A percentile compares a stretch with the other conserved stretches of the same genome.
phyloP scores from a whole-genome alignment of 257 asterid genomes.

The Cruciata laevipes region DNA sequence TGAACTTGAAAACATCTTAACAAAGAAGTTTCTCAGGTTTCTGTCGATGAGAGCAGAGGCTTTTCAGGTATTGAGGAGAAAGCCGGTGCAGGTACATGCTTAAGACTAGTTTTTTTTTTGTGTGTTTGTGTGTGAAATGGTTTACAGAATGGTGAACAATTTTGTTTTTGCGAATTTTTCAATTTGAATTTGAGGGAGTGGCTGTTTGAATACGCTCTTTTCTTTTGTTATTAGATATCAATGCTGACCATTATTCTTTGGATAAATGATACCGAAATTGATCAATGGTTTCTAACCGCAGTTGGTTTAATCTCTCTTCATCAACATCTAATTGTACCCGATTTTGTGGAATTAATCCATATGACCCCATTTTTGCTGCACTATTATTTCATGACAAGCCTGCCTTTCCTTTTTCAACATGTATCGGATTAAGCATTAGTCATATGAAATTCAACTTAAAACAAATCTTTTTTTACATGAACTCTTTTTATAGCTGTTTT shows the following conservation, averaged over 20 bases:
- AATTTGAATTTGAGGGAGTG: background rate
- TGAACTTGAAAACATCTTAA: constrained; percentile 94
- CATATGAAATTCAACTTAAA: background rate
- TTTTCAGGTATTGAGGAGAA: constrained; percentile 94
- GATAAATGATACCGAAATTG: background rate
- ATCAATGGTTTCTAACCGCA: background rate
- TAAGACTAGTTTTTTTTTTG: background rate
- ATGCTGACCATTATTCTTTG: constrained; percentile 3
- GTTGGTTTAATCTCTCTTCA: background rate
- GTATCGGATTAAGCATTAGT: background rate
- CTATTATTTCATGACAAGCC: background rate
- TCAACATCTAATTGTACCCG: background rate
- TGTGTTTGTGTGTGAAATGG: background rate
- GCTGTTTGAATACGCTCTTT: background rate
- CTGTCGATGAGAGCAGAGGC: constrained; percentile 99
- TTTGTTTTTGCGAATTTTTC: background rate
- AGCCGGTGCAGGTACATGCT: constrained; percentile 76
- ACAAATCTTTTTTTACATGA: background rate
- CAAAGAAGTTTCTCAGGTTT: constrained; percentile 93
- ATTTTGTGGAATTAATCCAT: background rate
- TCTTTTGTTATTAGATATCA: background rate
- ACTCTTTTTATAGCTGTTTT: background rate
- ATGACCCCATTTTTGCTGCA: background rate
- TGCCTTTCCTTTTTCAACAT: background rate
- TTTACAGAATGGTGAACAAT: background rate